Evolutionary conservation across 2,329 filamentous ascomycete species (phyloP).

Genomic region (Sporothrix schenckii): DNA sequence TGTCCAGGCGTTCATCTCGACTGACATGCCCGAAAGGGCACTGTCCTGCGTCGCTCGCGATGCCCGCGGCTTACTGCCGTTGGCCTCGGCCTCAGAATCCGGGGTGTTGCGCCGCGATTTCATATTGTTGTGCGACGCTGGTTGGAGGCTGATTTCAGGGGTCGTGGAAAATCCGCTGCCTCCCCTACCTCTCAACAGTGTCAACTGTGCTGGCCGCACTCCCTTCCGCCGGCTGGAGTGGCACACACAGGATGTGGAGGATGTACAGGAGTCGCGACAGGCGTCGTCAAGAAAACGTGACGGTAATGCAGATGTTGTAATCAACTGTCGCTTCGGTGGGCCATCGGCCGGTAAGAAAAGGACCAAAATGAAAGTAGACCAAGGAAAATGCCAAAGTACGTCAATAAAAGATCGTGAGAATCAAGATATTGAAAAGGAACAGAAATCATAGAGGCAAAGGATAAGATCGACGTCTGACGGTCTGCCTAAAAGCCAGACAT

Average conservation of each 20-base stretch:
- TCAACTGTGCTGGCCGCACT: conserved; percentile 14
- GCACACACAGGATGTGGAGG: background rate
- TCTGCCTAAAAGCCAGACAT: background rate
- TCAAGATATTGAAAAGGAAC: background rate
- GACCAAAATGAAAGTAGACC: background rate
- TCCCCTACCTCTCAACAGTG: background rate
- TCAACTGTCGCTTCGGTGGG: background rate
- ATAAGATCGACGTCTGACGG: background rate
- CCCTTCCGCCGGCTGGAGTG: background rate
- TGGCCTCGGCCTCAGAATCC: conserved; percentile 25
- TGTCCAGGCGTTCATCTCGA: conserved; percentile 26
- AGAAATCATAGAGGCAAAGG: too few relatives aligned
- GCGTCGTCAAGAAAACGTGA: background rate
- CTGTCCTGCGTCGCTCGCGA: conserved; percentile 19
- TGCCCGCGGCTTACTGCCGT: conserved; percentile 18
- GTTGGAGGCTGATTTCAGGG: background rate
- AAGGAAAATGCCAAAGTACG: background rate
- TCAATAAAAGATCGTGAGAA: background rate
- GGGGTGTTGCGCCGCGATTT: conserved; percentile 26
- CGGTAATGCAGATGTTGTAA: too few relatives aligned
- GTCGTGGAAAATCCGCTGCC: background rate
- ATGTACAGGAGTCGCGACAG: background rate
- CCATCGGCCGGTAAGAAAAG: background rate
- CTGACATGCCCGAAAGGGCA: conserved; percentile 7
- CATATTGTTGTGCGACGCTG: background rate